Evolutionary conservation across 441 rosid species (phyloP), one percentile per base, ranked within the genome.

Genomic region (Rhodomyrtus psidioides): DNA sequence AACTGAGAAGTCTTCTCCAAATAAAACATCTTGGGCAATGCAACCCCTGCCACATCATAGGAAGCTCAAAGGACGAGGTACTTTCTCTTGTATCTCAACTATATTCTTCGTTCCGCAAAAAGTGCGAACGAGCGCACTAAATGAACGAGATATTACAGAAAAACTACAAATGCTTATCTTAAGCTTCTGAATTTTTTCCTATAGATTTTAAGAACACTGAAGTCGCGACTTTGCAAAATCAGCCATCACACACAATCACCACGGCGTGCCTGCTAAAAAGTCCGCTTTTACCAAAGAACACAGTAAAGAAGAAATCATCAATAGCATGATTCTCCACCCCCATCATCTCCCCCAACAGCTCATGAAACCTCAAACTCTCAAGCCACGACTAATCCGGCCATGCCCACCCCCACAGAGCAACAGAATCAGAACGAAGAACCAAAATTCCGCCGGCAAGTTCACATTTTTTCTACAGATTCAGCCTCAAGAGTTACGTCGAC

Each of bases 61-160:
- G 49, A 70, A 21, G 4, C 79, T 21, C 0, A 0, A n/a, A 39
- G n/a, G 16, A 70, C 0, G 5, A 1, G 0, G 49, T 23, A 39
- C 49, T 70, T 21, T 39, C 26, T 39, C 1, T 4, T 10, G 15
- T 5, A 39, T 21, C 79, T 70, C 79, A 21, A 21, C 21, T 39
- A 39, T 9, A 10, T 70, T 6, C 49, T 70, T 70, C 51, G 39
- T 21, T 70, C 23, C 42, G 49, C n/a, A 10, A 12, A 57, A 57
- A 2, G 28, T 26, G 60, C 15, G 12, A 2, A 57, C 6, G 5
- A 39, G 79, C n/a, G 0, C 26, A 39, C n/a, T 39, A 34, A 3
- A 34, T 6, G n/a, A 24, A n/a, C 9, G 4, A 70, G 79, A 21
- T 12, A 39, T 21, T 39, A 70, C n/a, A 39, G 79, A 21, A 1